phyloP scores from a whole-genome alignment of 495 filamentous ascomycete genomes.

The Clohesyomyces aquaticus region DNA sequence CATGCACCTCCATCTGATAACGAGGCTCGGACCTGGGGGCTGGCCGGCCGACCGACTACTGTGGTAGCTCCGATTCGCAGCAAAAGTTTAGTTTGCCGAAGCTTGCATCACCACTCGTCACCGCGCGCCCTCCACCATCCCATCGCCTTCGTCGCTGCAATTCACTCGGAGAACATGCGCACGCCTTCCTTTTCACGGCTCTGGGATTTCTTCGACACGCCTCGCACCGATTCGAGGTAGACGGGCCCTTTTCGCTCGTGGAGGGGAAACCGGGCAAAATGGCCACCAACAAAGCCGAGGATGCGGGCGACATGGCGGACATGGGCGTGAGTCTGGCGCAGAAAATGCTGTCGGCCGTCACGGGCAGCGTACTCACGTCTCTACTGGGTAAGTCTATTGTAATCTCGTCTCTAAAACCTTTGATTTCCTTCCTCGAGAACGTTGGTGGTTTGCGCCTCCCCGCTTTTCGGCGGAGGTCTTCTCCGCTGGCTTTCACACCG shows the following conservation, averaged over 20 bases:
- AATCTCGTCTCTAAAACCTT: not conserved
- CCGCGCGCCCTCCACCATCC: not conserved
- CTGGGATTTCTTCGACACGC: slow-evolving; percentile 23
- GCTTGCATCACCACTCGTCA: slow-evolving; percentile 24
- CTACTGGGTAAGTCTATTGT: slow-evolving; percentile 69
- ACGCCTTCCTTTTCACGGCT: slow-evolving; percentile 20
- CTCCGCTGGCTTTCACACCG: not conserved
- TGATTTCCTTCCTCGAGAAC: not conserved
- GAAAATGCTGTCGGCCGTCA: slow-evolving; percentile 92
- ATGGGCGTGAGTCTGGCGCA: slow-evolving; percentile 74
- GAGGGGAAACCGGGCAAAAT: slow-evolving; percentile 24
- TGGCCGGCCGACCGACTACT: too few species aligned
- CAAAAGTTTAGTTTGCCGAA: slow-evolving; percentile 1
- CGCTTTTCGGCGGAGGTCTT: slow-evolving; percentile 9
- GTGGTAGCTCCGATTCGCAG: slow-evolving; percentile 7
- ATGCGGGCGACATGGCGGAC: slow-evolving; percentile 48
- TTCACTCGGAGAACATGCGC: slow-evolving; percentile 22
- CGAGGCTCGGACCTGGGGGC: too few species aligned
- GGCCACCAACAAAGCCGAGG: slow-evolving; percentile 45
- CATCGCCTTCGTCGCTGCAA: not conserved
- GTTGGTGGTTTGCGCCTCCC: not conserved
- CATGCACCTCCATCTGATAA: slow-evolving; percentile 30
- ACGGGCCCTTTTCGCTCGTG: slow-evolving; percentile 1
- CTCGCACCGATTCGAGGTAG: slow-evolving; percentile 37
- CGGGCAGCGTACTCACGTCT: slow-evolving; percentile 85